Base-by-base conservation (phyloP, 768 basidiomycete species). In the Holtermannia corniformis region DNA sequence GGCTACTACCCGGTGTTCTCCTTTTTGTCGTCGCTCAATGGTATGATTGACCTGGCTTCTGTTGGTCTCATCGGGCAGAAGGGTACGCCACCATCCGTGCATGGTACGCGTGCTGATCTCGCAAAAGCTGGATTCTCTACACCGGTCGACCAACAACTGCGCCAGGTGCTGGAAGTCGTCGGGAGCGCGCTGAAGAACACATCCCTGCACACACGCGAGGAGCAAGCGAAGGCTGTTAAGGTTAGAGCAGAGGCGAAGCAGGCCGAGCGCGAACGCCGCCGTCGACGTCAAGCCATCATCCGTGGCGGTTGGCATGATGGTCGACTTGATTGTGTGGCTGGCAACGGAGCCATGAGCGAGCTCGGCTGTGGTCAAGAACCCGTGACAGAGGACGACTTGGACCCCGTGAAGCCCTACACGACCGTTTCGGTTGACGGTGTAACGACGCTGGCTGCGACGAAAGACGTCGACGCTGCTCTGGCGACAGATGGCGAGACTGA, bases 1-100 rank as follows among this genome's bases (percentile, higher is more conserved):
- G 70, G 68, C 26, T 72, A 72, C 51, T 85, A 82, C 78, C 92
- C 91, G 3, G 78, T 88, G 4, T 92, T 95, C 73, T 83, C 83
- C 3, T 85, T 90, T 73, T 74, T 88, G 46, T 82, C 84, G 62
- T 88, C 86, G 0, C 72, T 88, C 65, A 86, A 80, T 62, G 84
- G 80, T 57, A 73, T 97, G 52, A 81, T 96, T 56, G 93, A 97
- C 67, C 78, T 97, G n/a, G 90, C 88, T 1, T 84, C 83, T 54
- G 80, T 91, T 41, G 92, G 92, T 1, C 65, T 97, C n/a, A 95
- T 95, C 60, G 95, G 95, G 2, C 89, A 95, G 66, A 96, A 96
- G 75, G 81, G 87, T 85, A n/a, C n/a, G n/a, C n/a, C n/a, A n/a
- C n/a, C n/a, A n/a, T n/a, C n/a, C n/a, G n/a, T 50, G 4, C 72